Conservation (phyloP, 768 basidiomycete genomes). For the Agaricus subrufescens region DNA sequence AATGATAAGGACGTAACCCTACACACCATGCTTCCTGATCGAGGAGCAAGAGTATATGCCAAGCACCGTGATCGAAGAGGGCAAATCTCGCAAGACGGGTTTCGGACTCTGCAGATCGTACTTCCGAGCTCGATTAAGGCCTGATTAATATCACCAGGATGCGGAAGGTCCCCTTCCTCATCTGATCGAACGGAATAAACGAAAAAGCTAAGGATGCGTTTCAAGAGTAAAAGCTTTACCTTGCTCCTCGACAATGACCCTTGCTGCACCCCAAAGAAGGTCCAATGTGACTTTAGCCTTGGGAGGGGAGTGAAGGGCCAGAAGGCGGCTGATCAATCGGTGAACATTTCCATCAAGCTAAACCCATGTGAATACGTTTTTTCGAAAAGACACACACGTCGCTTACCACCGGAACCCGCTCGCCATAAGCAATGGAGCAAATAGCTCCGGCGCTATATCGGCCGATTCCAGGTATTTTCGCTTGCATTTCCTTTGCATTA, state of each 20-base stretch:
- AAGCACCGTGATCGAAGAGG: conserved; percentile 67
- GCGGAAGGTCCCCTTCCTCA: background rate
- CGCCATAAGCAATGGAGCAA: conserved; percentile 84
- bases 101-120: conserved; percentile 84
- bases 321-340: conserved; percentile 75
- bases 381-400: background rate
- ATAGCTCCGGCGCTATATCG: conserved; percentile 86
- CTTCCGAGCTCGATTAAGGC: conserved; percentile 93
- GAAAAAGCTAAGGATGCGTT: background rate
- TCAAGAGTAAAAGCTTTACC: conserved; percentile 12
- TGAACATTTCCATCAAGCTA: conserved; percentile 91
- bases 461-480: conserved; percentile 82
- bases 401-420: conserved; percentile 79
- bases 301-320: conserved; percentile 78
- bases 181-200: background rate
- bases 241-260: conserved; percentile 52
- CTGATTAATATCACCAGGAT: conserved; percentile 85
- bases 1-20: background rate
- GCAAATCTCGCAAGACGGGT: conserved; percentile 71
- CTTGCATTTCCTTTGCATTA: conserved; percentile 77
- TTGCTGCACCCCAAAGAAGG: conserved; percentile 78
- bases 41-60: conserved; percentile 40
- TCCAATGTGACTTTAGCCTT: conserved; percentile 77
- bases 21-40: conserved; percentile 7
- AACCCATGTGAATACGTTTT: background rate